phyloP scores from a whole-genome alignment of 2,329 filamentous ascomycete species.

The Zalaria sp. region DNA sequence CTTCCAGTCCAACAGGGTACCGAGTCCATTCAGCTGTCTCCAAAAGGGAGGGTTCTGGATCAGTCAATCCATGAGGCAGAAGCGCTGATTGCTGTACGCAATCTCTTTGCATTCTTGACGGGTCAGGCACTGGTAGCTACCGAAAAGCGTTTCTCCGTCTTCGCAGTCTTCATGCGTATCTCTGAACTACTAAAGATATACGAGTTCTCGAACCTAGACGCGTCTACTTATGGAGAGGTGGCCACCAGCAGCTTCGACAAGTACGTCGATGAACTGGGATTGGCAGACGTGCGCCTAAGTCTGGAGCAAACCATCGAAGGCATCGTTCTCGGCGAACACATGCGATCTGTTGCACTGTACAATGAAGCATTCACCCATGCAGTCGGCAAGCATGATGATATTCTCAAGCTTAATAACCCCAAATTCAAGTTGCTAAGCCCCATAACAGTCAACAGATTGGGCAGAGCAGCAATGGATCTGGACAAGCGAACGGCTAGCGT shows the following conservation, averaged over 20 bases:
- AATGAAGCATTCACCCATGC: slow-evolving; percentile 86
- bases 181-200: slow-evolving; percentile 42
- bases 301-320: slow-evolving; percentile 82
- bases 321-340: slow-evolving; percentile 74
- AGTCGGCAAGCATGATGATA: slow-evolving; percentile 66
- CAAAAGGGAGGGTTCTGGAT: neutral
- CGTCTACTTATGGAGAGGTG: slow-evolving; percentile 49
- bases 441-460: slow-evolving; percentile 63
- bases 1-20: slow-evolving; percentile 42
- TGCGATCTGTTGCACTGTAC: slow-evolving; percentile 71
- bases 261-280: slow-evolving; percentile 61
- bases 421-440: slow-evolving; percentile 57
- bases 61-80: slow-evolving; percentile 19
- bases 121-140: slow-evolving; percentile 48
- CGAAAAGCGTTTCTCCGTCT: slow-evolving; percentile 38
- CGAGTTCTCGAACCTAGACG: slow-evolving; percentile 47
- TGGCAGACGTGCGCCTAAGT: slow-evolving; percentile 70
- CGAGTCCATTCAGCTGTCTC: slow-evolving; percentile 20
- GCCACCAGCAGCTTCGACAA: slow-evolving; percentile 52
- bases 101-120: slow-evolving; percentile 50
- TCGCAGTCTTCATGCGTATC: slow-evolving; percentile 48
- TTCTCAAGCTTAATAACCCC: slow-evolving; percentile 53
- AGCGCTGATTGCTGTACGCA: slow-evolving; percentile 44
- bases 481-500: slow-evolving; percentile 56
- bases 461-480: slow-evolving; percentile 69